These are phyloP conservation scores for Boletellus deceptivus DNA, from an alignment of 1,284 basidiomycete genomes.

Conservation along the genomic window DNA sequence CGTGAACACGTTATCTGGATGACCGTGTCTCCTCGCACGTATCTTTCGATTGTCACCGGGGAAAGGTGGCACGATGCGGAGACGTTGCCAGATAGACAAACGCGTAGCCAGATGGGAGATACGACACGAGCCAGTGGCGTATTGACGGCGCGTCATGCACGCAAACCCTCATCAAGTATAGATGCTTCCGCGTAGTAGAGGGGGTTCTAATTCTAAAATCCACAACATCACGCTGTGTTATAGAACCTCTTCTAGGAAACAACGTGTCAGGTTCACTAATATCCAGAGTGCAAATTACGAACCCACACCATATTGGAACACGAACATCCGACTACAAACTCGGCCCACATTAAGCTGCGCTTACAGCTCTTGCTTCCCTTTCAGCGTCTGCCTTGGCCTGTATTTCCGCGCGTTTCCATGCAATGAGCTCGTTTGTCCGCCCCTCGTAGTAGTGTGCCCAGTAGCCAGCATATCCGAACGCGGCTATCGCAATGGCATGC, in stretches of 20 bases:
- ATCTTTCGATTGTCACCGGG: conserved; percentile 13
- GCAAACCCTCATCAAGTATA: neutral
- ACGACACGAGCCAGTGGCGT: neutral
- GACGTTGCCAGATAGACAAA: neutral
- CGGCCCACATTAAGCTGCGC: conserved; percentile 15
- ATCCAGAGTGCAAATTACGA: conserved; percentile 13
- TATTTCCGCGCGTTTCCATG: conserved; percentile 60
- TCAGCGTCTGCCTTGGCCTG: conserved; percentile 35
- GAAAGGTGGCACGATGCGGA: neutral
- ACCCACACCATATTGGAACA: conserved; percentile 17
- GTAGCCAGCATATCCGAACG: conserved; percentile 67
- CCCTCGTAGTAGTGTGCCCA: conserved; percentile 66
- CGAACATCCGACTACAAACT: neutral
- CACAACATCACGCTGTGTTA: conserved; percentile 8
- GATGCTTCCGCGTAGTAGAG: neutral
- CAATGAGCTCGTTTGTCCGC: conserved; percentile 55
- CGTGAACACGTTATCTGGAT: conserved; percentile 1
- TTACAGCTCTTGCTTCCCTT: conserved; percentile 18
- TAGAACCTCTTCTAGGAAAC: conserved; percentile 9
- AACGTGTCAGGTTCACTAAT: conserved; percentile 11
- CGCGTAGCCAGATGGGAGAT: too few species aligned
- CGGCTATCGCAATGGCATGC: conserved; percentile 62
- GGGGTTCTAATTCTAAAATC: conserved; percentile 23
- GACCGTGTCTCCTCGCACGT: neutral
- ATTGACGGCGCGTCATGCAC: neutral